Base-by-base conservation (phyloP, 352 stramenopile species). In the Thalassiosira delicatula region DNA sequence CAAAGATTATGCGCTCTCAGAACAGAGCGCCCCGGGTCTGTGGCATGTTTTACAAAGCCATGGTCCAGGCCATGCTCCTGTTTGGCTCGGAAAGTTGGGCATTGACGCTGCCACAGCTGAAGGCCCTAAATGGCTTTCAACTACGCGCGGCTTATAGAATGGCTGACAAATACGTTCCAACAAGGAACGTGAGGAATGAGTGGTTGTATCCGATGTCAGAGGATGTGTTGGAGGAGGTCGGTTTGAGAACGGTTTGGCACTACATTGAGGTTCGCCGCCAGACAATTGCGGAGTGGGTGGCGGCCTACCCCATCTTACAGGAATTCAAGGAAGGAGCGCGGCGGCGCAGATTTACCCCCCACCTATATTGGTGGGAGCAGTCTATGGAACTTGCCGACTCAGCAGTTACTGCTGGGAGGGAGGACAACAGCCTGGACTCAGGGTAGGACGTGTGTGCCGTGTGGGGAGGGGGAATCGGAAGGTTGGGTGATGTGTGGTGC, bases 191-290 rank as follows among this genome's bases (percentile, higher is more conserved):
- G 7, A 51, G 66, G 14, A 30, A 61, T 30, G 40, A 30, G 4
- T 79, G 70, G 44, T 11, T 1, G 17, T 72, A 79, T 35, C 70
- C 70, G 23, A 27, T 1, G 3, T 57, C 23, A 30, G 46, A 5
- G 17, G 70, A 33, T 19, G 51, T 79, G 23, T n/a, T 79, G 12
- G 17, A 67, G 21, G 60, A 72, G 25, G 57, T 53, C 40, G 70
- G 70, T 23, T 5, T 78, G 1, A 25, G 46, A 1, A 46, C 53
- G 19, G 60, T 80, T 11, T 11, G 25, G 27, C 60, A 80, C 54
- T 80, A 80, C 27, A 40, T 80, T 19, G 44, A 66, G n/a, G 54
- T 81, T 14, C 17, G 60, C 32, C 44, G 62, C 23, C 19, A 71
- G 8, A 72, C 46, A 2, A 67, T 81, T 8, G 29, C 30, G 17